Conservation (phyloP, 257 asterid genomes). For the Nicotiana knightiana region DNA sequence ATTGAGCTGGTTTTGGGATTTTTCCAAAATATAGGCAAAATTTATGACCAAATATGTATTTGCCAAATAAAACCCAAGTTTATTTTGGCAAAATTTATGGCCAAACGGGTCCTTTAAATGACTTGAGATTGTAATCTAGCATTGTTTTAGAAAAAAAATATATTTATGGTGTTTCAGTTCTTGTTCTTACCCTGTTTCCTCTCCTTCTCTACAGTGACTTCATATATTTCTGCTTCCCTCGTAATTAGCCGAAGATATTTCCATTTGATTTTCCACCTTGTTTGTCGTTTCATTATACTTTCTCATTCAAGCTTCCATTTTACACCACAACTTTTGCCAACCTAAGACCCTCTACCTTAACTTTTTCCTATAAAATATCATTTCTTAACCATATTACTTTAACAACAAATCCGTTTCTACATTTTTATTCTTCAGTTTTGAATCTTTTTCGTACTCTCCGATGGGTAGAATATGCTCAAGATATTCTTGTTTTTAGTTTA, state of each 20-base stretch:
- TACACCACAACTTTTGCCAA: slow-evolving; percentile 12
- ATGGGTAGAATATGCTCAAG: slow-evolving; percentile 1
- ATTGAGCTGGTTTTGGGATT: no score
- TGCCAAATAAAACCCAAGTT: no score
- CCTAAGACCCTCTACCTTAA: background rate
- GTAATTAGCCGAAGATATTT: background rate
- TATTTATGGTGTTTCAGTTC: background rate
- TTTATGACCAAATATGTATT: no score
- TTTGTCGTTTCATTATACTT: background rate
- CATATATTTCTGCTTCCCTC: background rate
- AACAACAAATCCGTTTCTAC: no score
- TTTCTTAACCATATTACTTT: background rate
- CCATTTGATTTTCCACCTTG: background rate
- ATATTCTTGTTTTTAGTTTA: background rate
- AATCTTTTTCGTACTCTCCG: background rate
- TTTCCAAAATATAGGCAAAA: no score
- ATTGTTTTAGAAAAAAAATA: no score
- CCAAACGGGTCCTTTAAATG: no score
- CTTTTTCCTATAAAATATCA: background rate
- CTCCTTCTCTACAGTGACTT: background rate
- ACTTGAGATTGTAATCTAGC: no score
- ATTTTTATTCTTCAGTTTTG: background rate
- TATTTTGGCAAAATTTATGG: no score
- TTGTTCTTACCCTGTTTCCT: background rate
- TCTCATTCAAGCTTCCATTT: background rate